These are phyloP conservation scores for Geotrichum aggregatum DNA, from an alignment of 1,139 yeast genomes.

Conservation along the genomic window DNA sequence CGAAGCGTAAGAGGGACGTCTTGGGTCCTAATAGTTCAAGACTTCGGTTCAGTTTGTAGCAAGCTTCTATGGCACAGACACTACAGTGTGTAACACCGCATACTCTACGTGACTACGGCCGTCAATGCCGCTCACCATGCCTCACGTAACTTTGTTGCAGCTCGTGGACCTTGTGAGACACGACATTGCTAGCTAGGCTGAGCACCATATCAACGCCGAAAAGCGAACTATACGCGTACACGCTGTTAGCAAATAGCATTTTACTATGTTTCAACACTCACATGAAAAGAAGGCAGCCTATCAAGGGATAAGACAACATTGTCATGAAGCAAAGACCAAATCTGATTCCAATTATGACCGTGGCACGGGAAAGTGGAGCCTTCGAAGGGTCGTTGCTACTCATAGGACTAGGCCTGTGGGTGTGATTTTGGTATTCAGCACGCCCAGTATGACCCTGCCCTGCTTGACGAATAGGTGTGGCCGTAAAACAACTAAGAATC, in stretches of 20 bases:
- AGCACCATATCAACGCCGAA: not conserved
- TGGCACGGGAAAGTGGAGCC: not conserved
- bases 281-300: slow-evolving; percentile 3
- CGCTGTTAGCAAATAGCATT: not conserved
- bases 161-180: not conserved
- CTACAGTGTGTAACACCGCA: no score
- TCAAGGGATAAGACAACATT: not conserved
- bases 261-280: no score
- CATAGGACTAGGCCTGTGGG: not conserved
- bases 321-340: slow-evolving; percentile 4
- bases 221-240: not conserved
- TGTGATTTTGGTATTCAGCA: not conserved
- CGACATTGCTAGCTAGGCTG: not conserved
- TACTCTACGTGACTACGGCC: no score
- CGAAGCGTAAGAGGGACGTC: no score
- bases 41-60: no score
- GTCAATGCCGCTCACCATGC: not conserved
- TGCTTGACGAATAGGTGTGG: not conserved
- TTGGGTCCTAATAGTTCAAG: no score
- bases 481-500: not conserved
- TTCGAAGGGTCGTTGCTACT: not conserved
- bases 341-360: not conserved
- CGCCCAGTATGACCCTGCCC: no score
- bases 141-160: not conserved
- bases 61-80: no score